Percentiles rank a stretch among this genome's conserved stretches.
These are phyloP conservation scores for Sclerotinia trifoliorum DNA, from an alignment of 2,329 filamentous ascomycete genomes.

Conservation along the genomic window DNA sequence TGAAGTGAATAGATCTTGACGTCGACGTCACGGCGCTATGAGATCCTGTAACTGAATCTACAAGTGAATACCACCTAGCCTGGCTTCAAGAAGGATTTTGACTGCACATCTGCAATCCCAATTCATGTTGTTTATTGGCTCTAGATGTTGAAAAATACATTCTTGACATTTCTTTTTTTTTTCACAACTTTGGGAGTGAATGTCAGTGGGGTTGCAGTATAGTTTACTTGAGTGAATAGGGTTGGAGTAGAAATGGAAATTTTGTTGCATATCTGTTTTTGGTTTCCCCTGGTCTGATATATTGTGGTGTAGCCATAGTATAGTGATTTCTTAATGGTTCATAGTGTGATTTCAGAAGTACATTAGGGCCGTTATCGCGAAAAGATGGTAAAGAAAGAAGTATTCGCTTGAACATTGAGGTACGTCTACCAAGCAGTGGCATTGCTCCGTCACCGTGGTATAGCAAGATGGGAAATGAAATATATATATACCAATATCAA, in stretches of 20 bases:
- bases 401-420: neutral
- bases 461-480: too few species aligned
- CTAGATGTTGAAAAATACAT: neutral
- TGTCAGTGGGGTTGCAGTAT: fast-evolving
- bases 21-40: neutral
- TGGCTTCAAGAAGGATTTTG: neutral
- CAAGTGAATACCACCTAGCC: too few species aligned
- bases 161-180: neutral
- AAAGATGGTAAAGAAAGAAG: neutral
- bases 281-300: neutral
- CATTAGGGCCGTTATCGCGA: too few species aligned
- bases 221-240: neutral
- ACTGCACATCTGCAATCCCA: neutral
- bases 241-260: too few species aligned
- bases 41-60: neutral
- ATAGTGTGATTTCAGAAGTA: too few species aligned
- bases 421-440: neutral
- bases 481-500: too few species aligned
- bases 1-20: neutral
- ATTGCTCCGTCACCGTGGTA: too few species aligned
- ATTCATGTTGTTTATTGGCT: neutral
- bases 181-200: neutral
- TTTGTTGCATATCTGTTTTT: neutral
- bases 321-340: too few species aligned
- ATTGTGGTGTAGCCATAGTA: neutral